phyloP scores from a whole-genome alignment of 1,284 basidiomycete genomes.

The Puccinia hordei region DNA sequence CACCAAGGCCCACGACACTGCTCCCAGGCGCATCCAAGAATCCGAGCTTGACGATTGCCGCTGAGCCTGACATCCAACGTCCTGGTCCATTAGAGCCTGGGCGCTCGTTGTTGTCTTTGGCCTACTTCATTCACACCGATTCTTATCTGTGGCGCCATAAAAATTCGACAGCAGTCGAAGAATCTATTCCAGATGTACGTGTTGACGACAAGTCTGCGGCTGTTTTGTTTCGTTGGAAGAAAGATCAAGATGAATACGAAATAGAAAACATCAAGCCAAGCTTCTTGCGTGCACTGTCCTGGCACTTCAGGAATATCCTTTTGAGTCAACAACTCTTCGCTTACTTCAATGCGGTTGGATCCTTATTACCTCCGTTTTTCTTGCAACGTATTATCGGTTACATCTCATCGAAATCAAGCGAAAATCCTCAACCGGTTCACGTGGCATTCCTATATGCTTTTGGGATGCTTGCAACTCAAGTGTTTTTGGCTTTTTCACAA shows the following conservation, averaged over 20 bases:
- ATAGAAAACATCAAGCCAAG: constrained; percentile 36
- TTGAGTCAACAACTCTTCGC: constrained; percentile 61
- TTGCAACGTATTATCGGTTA: constrained; percentile 63
- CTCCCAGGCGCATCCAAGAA: not conserved
- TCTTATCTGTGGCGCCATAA: constrained; percentile 38
- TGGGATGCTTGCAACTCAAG: constrained; percentile 62
- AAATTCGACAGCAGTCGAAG: constrained; percentile 28
- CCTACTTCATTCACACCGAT: constrained; percentile 43
- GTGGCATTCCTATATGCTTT: constrained; percentile 63
- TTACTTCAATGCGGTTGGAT: constrained; percentile 60
- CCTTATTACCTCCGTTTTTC: constrained; percentile 63
- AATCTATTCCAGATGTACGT: constrained; percentile 36
- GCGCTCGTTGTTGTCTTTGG: constrained; percentile 40
- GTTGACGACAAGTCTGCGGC: constrained; percentile 40
- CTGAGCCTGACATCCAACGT: not conserved
- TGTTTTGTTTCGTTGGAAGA: constrained; percentile 41
- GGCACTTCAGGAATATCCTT: constrained; percentile 49
- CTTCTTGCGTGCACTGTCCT: constrained; percentile 31
- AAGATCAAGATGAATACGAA: constrained; percentile 35
- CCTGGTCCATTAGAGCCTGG: constrained; percentile 39
- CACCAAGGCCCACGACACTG: constrained; percentile 26
- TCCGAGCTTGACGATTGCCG: not conserved
- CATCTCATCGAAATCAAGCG: constrained; percentile 58
- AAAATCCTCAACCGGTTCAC: constrained; percentile 60
- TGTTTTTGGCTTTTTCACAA: constrained; percentile 54